Evolutionary conservation across 2,329 filamentous ascomycete genomes (phyloP), one percentile per base, ranked within the genome.

Genomic region (Paradendryphiella salina): DNA sequence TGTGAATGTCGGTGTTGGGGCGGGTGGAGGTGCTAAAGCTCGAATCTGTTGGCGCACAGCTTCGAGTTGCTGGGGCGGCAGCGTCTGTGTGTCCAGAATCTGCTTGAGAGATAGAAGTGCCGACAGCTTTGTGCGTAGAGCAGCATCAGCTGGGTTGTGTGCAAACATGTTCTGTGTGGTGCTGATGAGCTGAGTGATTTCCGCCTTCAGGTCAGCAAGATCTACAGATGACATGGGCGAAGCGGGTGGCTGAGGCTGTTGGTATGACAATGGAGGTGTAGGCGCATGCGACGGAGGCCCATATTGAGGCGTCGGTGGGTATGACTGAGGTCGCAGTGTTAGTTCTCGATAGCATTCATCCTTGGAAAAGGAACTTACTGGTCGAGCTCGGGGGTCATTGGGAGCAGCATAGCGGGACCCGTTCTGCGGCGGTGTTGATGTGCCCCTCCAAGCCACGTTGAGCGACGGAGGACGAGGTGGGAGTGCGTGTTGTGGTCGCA

Each of bases 21-120:
- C 79, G 73, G 84, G 78, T 68, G 83, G 82, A 76, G 79, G 84
- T 29, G 76, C 83, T 73, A 96, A 82, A 73, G 86, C 85, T 73
- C 87, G 85, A 74, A 96, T 86, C 82, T 94, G 90, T 71, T 87
- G 86, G 75, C 87, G 89, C 75, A 96, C 88, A 72, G 88, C 84
- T 75, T 88, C 85, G 70, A 96, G 82, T 77, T 96, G 89, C 67
- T 92, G 86, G 65, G 85, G 85, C 52, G 87, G 87, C 71, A 96
- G 80, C 69, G 86, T 85, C 73, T 90, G 88, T 63, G 81, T 86
- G 72, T 89, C 85, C 69, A 96, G 79, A 60, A 93, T 83, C 61
- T 81, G 85, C 77, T 96, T 90, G 59, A 97, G 82, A 73, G 94
- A 89, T 74, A 92, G 79, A 63, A 96, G 83, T 57, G 91, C 90